Evolutionary conservation across 225 moss, liverwort and hornwort genomes (phyloP).

Genomic region (Takakia lepidozioides): DNA sequence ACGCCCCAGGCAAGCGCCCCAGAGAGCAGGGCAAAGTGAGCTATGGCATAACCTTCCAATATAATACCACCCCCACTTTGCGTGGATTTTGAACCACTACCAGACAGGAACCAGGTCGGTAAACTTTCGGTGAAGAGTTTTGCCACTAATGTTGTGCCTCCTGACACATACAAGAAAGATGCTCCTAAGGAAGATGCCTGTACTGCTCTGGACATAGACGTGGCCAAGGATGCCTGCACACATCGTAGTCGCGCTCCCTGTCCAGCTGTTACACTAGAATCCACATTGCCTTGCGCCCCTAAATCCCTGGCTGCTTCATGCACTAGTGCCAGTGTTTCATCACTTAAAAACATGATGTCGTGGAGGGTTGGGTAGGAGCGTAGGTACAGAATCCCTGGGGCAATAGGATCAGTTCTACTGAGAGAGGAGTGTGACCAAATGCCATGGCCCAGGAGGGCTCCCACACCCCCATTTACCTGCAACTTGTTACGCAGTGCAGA

Average conservation of each 20-base stretch:
- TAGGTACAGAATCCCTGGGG: conserved; percentile 72
- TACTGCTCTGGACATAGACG: conserved; percentile 48
- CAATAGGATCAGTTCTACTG: conserved; percentile 22
- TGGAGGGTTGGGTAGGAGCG: conserved; percentile 56
- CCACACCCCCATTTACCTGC: conserved; percentile 66
- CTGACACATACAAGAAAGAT: conserved; percentile 67
- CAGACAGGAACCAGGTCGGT: conserved; percentile 85
- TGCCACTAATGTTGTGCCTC: conserved; percentile 71
- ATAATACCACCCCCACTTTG: conserved; percentile 48
- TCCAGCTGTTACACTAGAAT: conserved; percentile 9
- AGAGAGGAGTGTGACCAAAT: conserved; percentile 24
- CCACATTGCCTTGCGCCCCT: conserved; percentile 20
- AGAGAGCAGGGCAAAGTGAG: conserved; percentile 75
- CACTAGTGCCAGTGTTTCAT: conserved; percentile 69
- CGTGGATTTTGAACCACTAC: conserved; percentile 25
- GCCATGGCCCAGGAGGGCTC: conserved; percentile 76
- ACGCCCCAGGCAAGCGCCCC: conserved; percentile 87
- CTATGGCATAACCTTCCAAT: conserved; percentile 71
- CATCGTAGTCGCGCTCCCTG: conserved; percentile 41
- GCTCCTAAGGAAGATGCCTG: conserved; percentile 80
- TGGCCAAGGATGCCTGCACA: conserved; percentile 48
- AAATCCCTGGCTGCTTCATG: conserved; percentile 62
- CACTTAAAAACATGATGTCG: conserved; percentile 86
- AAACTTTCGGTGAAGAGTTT: conserved; percentile 70
- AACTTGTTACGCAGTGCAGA: conserved; percentile 51